phyloP scores from a whole-genome alignment of 768 basidiomycete genomes.

The Amanita phalloides region DNA sequence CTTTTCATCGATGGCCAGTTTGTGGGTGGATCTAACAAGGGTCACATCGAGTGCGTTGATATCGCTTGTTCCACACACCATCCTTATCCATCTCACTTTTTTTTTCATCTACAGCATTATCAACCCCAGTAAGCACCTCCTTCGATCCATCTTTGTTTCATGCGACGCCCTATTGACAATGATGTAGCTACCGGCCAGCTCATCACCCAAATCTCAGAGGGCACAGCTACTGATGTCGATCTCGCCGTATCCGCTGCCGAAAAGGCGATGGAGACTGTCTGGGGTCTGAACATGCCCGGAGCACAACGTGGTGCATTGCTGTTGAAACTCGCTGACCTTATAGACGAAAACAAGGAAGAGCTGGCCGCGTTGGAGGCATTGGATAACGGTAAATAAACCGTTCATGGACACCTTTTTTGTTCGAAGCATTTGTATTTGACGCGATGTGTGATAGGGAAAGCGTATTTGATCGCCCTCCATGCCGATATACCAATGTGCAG shows the following conservation, averaged over 20 bases:
- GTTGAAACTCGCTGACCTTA: conserved; percentile 48
- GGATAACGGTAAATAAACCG: conserved; percentile 38
- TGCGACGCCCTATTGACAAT: background rate
- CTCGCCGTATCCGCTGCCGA: conserved; percentile 59
- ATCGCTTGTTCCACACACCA: background rate
- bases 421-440: too few relatives aligned
- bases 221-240: conserved; percentile 63
- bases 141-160: background rate
- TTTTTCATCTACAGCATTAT: conserved; percentile 29
- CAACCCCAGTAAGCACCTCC: conserved; percentile 34
- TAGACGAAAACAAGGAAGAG: conserved; percentile 52
- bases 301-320: conserved; percentile 42
- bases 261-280: conserved; percentile 42
- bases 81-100: background rate
- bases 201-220: conserved; percentile 48
- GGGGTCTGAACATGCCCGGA: conserved; percentile 58
- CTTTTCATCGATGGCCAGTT: conserved; percentile 6
- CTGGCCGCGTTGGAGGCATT: conserved; percentile 68
- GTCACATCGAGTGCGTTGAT: conserved; percentile 3
- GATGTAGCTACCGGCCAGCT: conserved; percentile 50
- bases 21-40: conserved; percentile 2
- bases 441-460: conserved; percentile 21
- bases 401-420: background rate
- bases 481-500: conserved; percentile 40
- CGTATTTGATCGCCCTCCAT: conserved; percentile 35